These are phyloP conservation scores for Beta vulgaris DNA, from an alignment of 148 eudicot genomes.

Conservation along the genomic window DNA sequence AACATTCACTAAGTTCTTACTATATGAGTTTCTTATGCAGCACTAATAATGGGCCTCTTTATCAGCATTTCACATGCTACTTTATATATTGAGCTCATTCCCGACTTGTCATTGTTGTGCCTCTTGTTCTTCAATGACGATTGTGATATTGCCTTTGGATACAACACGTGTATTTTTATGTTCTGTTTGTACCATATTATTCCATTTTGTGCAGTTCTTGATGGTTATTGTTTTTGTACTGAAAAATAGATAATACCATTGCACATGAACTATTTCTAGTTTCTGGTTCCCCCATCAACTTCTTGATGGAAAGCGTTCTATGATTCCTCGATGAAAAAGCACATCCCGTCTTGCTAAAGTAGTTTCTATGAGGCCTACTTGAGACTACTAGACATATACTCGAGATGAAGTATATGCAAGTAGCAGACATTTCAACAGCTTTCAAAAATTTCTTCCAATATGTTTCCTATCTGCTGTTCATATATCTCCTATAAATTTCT, in stretches of 20 bases:
- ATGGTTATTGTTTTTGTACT: not conserved
- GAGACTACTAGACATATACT: too few species aligned
- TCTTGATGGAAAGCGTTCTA: not conserved
- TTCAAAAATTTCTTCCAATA: too few species aligned
- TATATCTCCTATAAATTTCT: too few species aligned
- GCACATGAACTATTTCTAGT: not conserved
- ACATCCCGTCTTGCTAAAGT: too few species aligned
- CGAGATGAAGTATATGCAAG: not conserved
- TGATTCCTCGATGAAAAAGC: not conserved
- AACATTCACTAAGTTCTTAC: constrained; percentile 12
- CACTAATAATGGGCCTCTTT: constrained; percentile 12
- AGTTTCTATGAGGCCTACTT: too few species aligned
- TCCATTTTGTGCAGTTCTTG: not conserved
- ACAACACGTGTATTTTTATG: not conserved
- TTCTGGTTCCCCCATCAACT: too few species aligned
- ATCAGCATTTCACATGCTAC: constrained; percentile 10
- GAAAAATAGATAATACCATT: not conserved
- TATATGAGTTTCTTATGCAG: not conserved
- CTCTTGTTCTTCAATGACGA: constrained; percentile 13
- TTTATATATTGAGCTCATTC: constrained; percentile 4
- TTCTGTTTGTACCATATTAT: not conserved
- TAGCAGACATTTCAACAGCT: not conserved
- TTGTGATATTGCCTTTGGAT: constrained; percentile 7
- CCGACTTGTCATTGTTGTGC: constrained; percentile 9
- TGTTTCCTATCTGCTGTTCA: not conserved